These are phyloP conservation scores for Schwanniomyces vanrijiae DNA, from an alignment of 805 yeast genomes.

Conservation along the genomic window DNA sequence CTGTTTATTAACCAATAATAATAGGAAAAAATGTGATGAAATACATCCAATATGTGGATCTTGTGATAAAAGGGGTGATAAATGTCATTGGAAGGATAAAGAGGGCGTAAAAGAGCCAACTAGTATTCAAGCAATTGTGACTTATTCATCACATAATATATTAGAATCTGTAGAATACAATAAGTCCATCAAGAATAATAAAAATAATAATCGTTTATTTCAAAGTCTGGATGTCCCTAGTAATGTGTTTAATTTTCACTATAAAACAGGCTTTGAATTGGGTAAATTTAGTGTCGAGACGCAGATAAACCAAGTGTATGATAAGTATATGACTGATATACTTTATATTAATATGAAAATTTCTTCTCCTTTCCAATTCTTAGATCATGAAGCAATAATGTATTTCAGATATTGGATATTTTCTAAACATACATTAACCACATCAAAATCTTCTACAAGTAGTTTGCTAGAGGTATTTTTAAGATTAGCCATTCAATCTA, in stretches of 20 bases:
- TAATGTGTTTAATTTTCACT: too few relatives aligned
- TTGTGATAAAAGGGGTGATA: constrained; percentile 3
- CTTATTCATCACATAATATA: background rate
- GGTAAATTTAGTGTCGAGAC: too few relatives aligned
- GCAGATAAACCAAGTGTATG: background rate
- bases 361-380: background rate
- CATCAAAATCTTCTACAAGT: constrained; percentile 45
- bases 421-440: constrained; percentile 47
- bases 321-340: background rate
- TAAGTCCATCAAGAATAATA: background rate
- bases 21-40: constrained; percentile 13
- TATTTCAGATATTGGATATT: constrained; percentile 52
- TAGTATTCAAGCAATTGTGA: background rate
- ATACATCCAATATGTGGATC: constrained; percentile 10
- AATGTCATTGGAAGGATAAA: constrained; percentile 1
- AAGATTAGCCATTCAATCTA: constrained; percentile 50
- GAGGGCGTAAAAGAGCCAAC: background rate
- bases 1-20: background rate
- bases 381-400: background rate
- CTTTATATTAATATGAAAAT: background rate
- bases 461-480: constrained; percentile 52
- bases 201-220: too few relatives aligned
- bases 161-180: background rate
- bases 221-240: too few relatives aligned
- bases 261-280: too few relatives aligned